Evolutionary conservation across 2,329 filamentous ascomycete genomes (phyloP).

Genomic region (Elsinoe batatas): DNA sequence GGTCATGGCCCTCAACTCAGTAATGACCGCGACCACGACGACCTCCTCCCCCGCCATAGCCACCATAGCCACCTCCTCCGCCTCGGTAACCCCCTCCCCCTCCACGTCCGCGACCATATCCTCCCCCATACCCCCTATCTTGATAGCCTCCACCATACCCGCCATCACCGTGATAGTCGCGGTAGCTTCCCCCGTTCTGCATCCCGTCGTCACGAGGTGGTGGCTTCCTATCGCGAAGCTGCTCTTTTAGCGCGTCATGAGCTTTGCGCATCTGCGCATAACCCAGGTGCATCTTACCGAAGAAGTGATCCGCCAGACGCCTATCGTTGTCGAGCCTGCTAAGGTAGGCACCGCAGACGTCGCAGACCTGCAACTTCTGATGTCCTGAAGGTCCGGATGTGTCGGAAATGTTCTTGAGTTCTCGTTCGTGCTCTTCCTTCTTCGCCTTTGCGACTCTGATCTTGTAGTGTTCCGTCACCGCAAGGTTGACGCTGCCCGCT

Average conservation of each 20-base stretch:
- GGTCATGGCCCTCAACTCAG: not conserved
- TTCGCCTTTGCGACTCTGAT: conserved; percentile 69
- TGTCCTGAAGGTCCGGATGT: conserved; percentile 88
- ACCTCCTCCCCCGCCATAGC: conserved; percentile 24
- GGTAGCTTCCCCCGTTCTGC: conserved; percentile 26
- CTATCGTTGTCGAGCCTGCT: conserved; percentile 89
- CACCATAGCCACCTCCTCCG: conserved; percentile 28
- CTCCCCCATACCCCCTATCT: conserved; percentile 32
- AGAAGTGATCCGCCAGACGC: conserved; percentile 90
- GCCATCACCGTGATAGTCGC: conserved; percentile 37
- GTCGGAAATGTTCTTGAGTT: conserved; percentile 82
- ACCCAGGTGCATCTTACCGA: conserved; percentile 97
- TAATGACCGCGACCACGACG: not conserved
- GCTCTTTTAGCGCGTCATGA: conserved; percentile 74
- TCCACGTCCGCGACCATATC: conserved; percentile 39
- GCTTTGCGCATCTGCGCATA: conserved; percentile 98
- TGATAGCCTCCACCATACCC: conserved; percentile 32
- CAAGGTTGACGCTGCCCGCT: conserved; percentile 66
- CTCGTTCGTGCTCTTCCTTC: conserved; percentile 75
- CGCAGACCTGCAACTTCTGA: conserved; percentile 96
- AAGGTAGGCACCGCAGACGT: conserved; percentile 93
- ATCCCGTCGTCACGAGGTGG: conserved; percentile 44
- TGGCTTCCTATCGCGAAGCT: conserved; percentile 63
- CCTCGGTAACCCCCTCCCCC: conserved; percentile 29
- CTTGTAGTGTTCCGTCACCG: conserved; percentile 80